These are phyloP conservation scores for Rhizophora mangle DNA, from an alignment of 345 rosid species.

Conservation along the genomic window DNA sequence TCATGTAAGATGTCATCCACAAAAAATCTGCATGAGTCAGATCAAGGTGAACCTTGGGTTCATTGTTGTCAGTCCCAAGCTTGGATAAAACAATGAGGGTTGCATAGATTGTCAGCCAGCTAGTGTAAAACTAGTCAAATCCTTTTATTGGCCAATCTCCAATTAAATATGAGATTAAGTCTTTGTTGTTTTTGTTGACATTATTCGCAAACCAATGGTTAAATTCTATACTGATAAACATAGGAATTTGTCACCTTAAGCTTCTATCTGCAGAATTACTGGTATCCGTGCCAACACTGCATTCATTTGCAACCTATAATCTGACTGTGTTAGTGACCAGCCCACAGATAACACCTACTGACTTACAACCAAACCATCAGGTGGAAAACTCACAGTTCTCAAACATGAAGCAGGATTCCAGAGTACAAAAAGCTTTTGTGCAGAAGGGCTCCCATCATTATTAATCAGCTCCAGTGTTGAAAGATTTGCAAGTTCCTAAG, in stretches of 20 bases:
- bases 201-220: neutral
- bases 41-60: too few relatives aligned
- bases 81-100: too few relatives aligned
- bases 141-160: too few relatives aligned
- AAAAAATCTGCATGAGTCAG: too few relatives aligned
- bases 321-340: slow-evolving; percentile 22
- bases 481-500: slow-evolving; percentile 89
- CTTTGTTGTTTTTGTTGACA: neutral
- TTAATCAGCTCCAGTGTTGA: slow-evolving; percentile 69
- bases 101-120: too few relatives aligned
- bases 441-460: slow-evolving; percentile 89
- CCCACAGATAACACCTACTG: neutral
- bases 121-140: too few relatives aligned
- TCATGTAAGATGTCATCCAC: too few relatives aligned
- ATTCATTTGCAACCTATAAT: slow-evolving; percentile 47
- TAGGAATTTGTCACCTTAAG: slow-evolving; percentile 38
- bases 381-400: slow-evolving; percentile 38
- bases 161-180: too few relatives aligned
- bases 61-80: too few relatives aligned
- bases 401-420: slow-evolving; percentile 61
- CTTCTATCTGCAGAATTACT: slow-evolving; percentile 29
- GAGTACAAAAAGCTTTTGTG: slow-evolving; percentile 70
- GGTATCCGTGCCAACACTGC: slow-evolving; percentile 22
- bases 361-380: slow-evolving; percentile 5
- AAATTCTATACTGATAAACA: neutral